Base-by-base conservation (phyloP, 73 alveolate species). In the Paramecium biaurelia region DNA sequence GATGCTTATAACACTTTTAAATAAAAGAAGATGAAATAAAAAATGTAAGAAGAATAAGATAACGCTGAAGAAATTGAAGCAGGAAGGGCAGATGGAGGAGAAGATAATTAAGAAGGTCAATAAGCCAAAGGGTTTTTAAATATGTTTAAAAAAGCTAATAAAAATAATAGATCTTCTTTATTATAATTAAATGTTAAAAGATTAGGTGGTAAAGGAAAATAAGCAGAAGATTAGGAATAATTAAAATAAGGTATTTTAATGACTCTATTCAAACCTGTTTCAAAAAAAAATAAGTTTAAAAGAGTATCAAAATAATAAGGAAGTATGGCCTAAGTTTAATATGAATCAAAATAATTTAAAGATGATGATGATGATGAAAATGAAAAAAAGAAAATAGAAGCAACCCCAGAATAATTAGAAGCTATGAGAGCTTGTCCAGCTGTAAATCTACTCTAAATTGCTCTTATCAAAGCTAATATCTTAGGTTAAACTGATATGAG, bases 241-340 rank as follows among this genome's bases (percentile, higher is more conserved):
- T 28, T 35, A 8, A 74, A 74, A 18, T 35, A 74, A 37, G 87
- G 57, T 38, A 74, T 74, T 35, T 38, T 74, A n/a, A 38, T 35
- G 57, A 74, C 87, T 21, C 38, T 74, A 7, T 74, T 74, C n/a
- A 74, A 74, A 38, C 57, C 57, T 4, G 38, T 15, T 74, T 21
- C 34, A 32, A 74, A 74, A 10, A 35, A 74, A 30, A 35, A 35
- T 10, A 74, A 74, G n/a, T 74, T 32, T 74, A 74, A 74, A 41
- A 74, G 87, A 74, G 32, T 38, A 74, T 74, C 87, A 35, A 74
- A 74, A 34, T 37, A 74, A 74, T 14, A 32, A 35, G 87, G 59
- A 5, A 74, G 87, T 38, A 43, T 74, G 56, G 87, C 87, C 4
- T 35, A 74, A 74, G 47, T 38, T 28, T 20, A 53, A 53, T 53